These are phyloP conservation scores for Kuraishia piskuri DNA, from an alignment of 805 yeast genomes.

Conservation along the genomic window DNA sequence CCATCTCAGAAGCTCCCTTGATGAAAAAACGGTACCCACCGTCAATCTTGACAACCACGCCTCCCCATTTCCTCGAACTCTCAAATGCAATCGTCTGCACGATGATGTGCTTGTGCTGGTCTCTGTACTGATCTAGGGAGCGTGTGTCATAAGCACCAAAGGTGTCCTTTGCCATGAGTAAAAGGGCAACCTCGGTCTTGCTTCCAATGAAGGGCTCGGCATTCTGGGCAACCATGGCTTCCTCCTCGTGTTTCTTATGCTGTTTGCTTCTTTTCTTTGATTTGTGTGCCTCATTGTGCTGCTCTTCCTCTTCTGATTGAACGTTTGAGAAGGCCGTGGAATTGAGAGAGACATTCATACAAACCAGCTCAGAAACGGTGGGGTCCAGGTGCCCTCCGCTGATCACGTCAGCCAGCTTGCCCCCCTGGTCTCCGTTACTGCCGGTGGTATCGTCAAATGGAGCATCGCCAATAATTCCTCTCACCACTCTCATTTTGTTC, in stretches of 20 bases:
- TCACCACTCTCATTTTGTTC: constrained; percentile 85
- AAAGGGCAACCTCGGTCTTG: constrained; percentile 88
- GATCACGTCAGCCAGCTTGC: constrained; percentile 14
- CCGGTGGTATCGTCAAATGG: constrained; percentile 40
- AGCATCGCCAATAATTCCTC: constrained; percentile 56
- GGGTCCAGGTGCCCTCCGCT: constrained; percentile 2
- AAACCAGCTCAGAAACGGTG: constrained; percentile 19
- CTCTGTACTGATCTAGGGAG: constrained; percentile 36
- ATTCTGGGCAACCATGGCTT: constrained; percentile 3
- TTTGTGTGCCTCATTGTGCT: background rate
- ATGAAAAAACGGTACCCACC: constrained; percentile 53
- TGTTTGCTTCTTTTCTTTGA: background rate
- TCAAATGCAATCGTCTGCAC: constrained; percentile 85
- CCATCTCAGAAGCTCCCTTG: constrained; percentile 94
- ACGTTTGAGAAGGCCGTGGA: constrained; percentile 85
- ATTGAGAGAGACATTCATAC: constrained; percentile 63
- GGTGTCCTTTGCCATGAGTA: constrained; percentile 54
- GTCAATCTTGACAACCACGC: constrained; percentile 47
- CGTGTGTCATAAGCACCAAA: constrained; percentile 36
- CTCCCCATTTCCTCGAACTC: constrained; percentile 89
- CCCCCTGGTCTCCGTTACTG: constrained; percentile 3
- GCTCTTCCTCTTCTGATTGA: constrained; percentile 11
- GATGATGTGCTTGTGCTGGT: constrained; percentile 29
- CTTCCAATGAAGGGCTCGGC: constrained; percentile 76
- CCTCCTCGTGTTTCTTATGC: background rate